Conservation (phyloP, 768 basidiomycete species). For the Tricholoma furcatifolium region DNA sequence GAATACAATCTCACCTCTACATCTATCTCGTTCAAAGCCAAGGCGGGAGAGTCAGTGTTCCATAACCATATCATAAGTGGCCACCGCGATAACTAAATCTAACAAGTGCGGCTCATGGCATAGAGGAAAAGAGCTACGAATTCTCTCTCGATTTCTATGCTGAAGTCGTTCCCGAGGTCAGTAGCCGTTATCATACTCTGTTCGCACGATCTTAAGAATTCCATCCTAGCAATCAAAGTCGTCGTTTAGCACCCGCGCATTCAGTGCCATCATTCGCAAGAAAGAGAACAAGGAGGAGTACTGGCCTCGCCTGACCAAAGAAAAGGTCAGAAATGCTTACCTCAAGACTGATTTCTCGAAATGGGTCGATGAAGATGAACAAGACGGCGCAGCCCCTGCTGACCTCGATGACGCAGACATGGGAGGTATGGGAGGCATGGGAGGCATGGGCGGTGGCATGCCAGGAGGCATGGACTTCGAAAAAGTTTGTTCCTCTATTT, state of each 20-base stretch:
- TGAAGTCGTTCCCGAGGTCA: conserved; percentile 76
- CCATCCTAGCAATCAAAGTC: conserved; percentile 52
- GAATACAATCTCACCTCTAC: conserved; percentile 58
- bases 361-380: conserved; percentile 98
- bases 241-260: conserved; percentile 62
- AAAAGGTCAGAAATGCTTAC: conserved; percentile 75
- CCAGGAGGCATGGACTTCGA: conserved; percentile 62
- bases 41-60: conserved; percentile 56
- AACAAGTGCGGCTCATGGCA: conserved; percentile 35
- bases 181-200: conserved; percentile 13
- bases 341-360: conserved; percentile 95
- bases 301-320: conserved; percentile 93
- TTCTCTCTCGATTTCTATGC: conserved; percentile 77
- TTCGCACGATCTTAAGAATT: conserved; percentile 3
- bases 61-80: background rate
- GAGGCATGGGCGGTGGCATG: conserved; percentile 46
- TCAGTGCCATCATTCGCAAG: conserved; percentile 75
- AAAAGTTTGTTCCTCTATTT: conserved; percentile 39
- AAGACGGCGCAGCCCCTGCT: conserved; percentile 57
- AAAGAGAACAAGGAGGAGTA: conserved; percentile 73
- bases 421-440: conserved; percentile 50
- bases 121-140: conserved; percentile 61
- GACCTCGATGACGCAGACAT: conserved; percentile 48
- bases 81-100: conserved; percentile 8
- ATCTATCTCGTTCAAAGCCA: conserved; percentile 62